Conservation (phyloP, 371 early-diverging fungal species). For the Mortierella sp. region DNA sequence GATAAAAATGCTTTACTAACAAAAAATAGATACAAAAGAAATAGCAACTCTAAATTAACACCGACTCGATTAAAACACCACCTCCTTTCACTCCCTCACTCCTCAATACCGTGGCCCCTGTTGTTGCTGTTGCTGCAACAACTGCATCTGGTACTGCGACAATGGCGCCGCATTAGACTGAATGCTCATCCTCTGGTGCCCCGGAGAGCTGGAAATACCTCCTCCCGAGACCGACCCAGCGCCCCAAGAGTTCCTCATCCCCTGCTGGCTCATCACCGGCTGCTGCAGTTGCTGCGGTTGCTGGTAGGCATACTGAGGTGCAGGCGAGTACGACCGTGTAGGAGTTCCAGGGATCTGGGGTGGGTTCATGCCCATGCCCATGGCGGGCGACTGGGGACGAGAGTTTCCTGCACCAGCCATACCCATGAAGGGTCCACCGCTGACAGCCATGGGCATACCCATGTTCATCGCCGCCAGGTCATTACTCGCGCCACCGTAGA, state of each 20-base stretch:
- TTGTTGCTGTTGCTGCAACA: conserved; percentile 23
- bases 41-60: not conserved
- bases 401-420: conserved; percentile 2
- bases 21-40: conserved; percentile 10
- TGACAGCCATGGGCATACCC: conserved; percentile 14
- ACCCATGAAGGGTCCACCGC: conserved; percentile 27
- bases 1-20: conserved; percentile 6
- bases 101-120: conserved; percentile 11
- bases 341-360: conserved; percentile 38
- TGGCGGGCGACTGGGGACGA: conserved; percentile 50
- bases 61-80: not conserved
- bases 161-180: conserved; percentile 25
- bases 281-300: conserved; percentile 12
- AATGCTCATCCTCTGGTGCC: conserved; percentile 29
- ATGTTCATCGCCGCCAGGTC: conserved; percentile 1
- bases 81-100: not conserved
- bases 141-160: conserved; percentile 44
- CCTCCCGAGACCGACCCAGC: conserved; percentile 21
- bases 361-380: conserved; percentile 26
- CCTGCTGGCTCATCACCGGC: conserved; percentile 7
- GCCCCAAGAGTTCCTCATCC: conserved; percentile 30
- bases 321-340: conserved; percentile 41
- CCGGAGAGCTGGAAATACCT: conserved; percentile 7
- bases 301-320: conserved; percentile 29
- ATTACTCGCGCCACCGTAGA: conserved; percentile 23